phyloP scores from a whole-genome alignment of 2,329 filamentous ascomycete genomes.

The Macrophomina pseudophaseolina region DNA sequence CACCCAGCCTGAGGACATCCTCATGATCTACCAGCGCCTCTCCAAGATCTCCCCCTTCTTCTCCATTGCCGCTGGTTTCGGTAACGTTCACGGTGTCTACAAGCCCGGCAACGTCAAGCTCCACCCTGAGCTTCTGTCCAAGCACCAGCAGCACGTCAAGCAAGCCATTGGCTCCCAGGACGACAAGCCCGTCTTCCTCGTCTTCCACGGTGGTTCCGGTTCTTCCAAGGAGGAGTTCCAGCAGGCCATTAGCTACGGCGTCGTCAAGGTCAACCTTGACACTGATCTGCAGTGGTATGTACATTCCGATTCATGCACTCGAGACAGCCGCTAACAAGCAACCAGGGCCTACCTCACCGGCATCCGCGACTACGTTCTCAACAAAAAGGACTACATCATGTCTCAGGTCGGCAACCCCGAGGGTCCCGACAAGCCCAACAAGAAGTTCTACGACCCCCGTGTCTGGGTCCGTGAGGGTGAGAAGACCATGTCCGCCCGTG shows the following conservation, averaged over 20 bases:
- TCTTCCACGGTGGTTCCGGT: conserved; percentile 98
- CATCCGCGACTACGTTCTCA: conserved; percentile 91
- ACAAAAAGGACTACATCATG: conserved; percentile 93
- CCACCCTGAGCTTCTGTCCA: conserved; percentile 91
- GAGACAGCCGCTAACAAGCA: conserved; percentile 49
- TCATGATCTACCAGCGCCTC: conserved; percentile 86
- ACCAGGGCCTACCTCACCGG: conserved; percentile 77
- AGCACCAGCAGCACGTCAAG: conserved; percentile 93
- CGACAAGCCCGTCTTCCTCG: conserved; percentile 96
- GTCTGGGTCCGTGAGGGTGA: conserved; percentile 97
- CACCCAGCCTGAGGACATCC: conserved; percentile 97
- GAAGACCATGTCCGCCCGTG: conserved; percentile 90
- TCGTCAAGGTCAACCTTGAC: conserved; percentile 99
- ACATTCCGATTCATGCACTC: no score
- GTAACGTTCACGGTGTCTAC: conserved; percentile 99
- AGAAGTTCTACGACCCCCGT: conserved; percentile 82
- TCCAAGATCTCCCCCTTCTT: conserved; percentile 88
- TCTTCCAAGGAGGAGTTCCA: conserved; percentile 89
- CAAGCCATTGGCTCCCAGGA: conserved; percentile 73
- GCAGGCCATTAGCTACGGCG: conserved; percentile 87
- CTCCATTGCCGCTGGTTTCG: conserved; percentile 97
- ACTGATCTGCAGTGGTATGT: conserved; percentile 79
- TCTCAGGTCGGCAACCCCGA: conserved; percentile 93
- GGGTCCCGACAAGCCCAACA: conserved; percentile 97
- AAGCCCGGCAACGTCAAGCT: conserved; percentile 97